Conservation (phyloP, 352 stramenopile species). For the Pythium scleroteichum region DNA sequence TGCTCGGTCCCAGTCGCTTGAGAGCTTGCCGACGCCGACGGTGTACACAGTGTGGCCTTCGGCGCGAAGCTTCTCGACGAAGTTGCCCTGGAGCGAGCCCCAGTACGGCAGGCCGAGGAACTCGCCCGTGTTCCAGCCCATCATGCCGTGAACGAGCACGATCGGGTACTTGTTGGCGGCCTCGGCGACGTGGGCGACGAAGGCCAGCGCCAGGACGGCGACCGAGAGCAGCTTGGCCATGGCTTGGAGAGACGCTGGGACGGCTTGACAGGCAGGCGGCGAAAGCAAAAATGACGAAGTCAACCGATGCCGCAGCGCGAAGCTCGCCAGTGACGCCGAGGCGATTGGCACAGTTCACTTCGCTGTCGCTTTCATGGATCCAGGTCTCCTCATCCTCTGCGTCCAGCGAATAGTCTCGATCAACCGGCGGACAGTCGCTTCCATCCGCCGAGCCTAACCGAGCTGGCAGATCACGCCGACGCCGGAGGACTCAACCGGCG, state of each 20-base stretch:
- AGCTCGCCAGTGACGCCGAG: too few relatives aligned
- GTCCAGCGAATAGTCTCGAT: too few relatives aligned
- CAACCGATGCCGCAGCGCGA: too few relatives aligned
- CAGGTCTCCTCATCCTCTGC: too few relatives aligned
- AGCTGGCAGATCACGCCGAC: too few relatives aligned
- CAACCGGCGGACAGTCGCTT: too few relatives aligned
- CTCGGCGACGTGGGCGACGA: neutral
- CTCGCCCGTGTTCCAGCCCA: slow-evolving; percentile 44
- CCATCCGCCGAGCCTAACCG: too few relatives aligned
- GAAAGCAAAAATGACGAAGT: neutral
- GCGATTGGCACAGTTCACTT: too few relatives aligned
- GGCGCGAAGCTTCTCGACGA: slow-evolving; percentile 39
- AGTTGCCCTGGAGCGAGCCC: slow-evolving; percentile 47
- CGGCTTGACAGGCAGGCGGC: neutral
- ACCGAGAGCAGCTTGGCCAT: slow-evolving; percentile 4
- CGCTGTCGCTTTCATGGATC: too few relatives aligned
- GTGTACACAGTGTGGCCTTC: slow-evolving; percentile 52
- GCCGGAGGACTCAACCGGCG: too few relatives aligned
- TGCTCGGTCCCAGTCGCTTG: slow-evolving; percentile 66
- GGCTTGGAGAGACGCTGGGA: neutral
- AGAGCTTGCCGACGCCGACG: slow-evolving; percentile 52
- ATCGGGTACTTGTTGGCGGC: slow-evolving; percentile 44
- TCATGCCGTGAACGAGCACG: slow-evolving; percentile 56
- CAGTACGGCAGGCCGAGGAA: slow-evolving; percentile 53
- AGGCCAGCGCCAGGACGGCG: neutral